These are phyloP conservation scores for Lactarius akahatsu DNA, from an alignment of 768 basidiomycete genomes.

Conservation along the genomic window DNA sequence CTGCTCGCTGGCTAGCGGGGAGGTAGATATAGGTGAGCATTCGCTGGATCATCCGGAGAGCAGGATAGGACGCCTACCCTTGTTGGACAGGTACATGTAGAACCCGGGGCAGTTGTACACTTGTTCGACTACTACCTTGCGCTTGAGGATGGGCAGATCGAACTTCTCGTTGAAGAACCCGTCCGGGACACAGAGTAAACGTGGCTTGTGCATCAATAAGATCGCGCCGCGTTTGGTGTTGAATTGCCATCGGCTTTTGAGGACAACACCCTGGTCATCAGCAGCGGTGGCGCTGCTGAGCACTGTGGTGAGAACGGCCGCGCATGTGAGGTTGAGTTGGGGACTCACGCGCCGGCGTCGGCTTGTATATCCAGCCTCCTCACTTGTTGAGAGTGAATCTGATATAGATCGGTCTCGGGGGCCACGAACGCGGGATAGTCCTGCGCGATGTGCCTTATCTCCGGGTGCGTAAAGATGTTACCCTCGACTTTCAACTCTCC, in stretches of 20 bases:
- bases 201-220: constrained; percentile 19
- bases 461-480: constrained; percentile 13
- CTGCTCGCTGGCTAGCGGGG: constrained; percentile 9
- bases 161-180: constrained; percentile 8
- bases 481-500: constrained; percentile 15
- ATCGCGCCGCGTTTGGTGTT: constrained; percentile 22
- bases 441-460: background rate
- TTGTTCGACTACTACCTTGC: constrained; percentile 11
- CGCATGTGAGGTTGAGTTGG: background rate
- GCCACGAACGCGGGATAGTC: background rate
- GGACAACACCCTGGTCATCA: background rate
- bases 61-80: background rate
- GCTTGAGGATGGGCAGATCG: constrained; percentile 3
- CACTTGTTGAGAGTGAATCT: constrained; percentile 19
- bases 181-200: constrained; percentile 2
- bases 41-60: background rate
- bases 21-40: too few relatives aligned
- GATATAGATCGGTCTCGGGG: constrained; percentile 2
- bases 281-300: background rate
- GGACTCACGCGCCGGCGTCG: constrained; percentile 1
- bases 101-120: constrained; percentile 14
- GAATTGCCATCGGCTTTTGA: constrained; percentile 13
- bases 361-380: background rate
- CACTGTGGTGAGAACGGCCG: background rate
- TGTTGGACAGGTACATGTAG: constrained; percentile 23